These are phyloP conservation scores for Hanseniaspora opuntiae DNA, from an alignment of 805 yeast species.

Conservation along the genomic window DNA sequence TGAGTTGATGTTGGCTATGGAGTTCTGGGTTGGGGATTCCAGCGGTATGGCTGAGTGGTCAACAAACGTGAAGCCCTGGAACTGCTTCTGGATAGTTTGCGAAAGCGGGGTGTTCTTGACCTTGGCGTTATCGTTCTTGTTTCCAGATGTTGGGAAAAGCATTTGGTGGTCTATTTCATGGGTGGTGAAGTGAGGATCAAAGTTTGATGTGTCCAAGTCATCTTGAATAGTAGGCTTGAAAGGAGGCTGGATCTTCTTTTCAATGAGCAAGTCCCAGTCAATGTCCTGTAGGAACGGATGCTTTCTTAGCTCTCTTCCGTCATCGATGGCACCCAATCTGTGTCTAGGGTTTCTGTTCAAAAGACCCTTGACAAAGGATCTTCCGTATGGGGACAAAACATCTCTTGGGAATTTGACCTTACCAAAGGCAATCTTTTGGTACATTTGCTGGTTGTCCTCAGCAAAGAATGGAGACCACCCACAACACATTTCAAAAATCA, in stretches of 20 bases:
- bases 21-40: slow-evolving; percentile 30
- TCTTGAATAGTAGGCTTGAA: slow-evolving; percentile 84
- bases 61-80: slow-evolving; percentile 92
- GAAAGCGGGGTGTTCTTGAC: slow-evolving; percentile 55
- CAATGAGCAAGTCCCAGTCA: slow-evolving; percentile 70
- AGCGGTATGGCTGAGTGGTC: slow-evolving; percentile 86
- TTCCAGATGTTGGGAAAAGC: not conserved
- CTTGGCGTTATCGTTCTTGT: not conserved
- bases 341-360: slow-evolving; percentile 92
- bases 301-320: slow-evolving; percentile 81
- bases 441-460: slow-evolving; percentile 96
- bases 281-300: slow-evolving; percentile 86
- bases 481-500: slow-evolving; percentile 97
- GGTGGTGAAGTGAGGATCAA: slow-evolving; percentile 90
- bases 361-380: slow-evolving; percentile 88
- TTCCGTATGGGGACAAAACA: slow-evolving; percentile 80
- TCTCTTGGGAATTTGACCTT: slow-evolving; percentile 95
- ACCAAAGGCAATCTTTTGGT: slow-evolving; percentile 96
- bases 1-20: slow-evolving; percentile 9
- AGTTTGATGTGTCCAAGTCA: slow-evolving; percentile 90
- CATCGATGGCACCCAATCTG: slow-evolving; percentile 79
- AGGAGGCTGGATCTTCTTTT: slow-evolving; percentile 86
- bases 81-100: slow-evolving; percentile 91
- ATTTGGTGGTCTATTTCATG: slow-evolving; percentile 19
- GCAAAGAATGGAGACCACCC: slow-evolving; percentile 99